Evolutionary conservation across 352 stramenopile genomes (phyloP).

Genomic region (Thalassiosira oceanica): DNA sequence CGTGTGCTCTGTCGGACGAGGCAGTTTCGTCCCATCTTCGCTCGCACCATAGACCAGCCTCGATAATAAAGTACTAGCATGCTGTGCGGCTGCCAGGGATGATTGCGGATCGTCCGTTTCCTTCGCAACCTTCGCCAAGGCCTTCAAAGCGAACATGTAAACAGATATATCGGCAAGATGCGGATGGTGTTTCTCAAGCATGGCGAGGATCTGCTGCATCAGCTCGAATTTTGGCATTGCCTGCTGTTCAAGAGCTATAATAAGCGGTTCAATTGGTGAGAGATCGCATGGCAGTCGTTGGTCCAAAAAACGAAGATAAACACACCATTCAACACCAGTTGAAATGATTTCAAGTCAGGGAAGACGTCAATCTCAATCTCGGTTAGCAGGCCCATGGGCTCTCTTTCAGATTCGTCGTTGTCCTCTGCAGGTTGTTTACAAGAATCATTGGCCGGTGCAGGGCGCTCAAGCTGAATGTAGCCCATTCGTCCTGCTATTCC

Average conservation of each 20-base stretch:
- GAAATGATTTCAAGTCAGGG: slow-evolving; percentile 39
- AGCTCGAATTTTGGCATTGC: too few relatives aligned
- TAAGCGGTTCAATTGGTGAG: too few relatives aligned
- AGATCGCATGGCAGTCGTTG: background rate
- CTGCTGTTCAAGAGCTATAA: too few relatives aligned
- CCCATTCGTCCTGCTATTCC: too few relatives aligned
- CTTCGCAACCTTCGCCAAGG: slow-evolving; percentile 32
- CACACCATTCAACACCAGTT: slow-evolving; percentile 34
- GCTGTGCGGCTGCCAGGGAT: slow-evolving; percentile 14
- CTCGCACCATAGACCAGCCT: slow-evolving; percentile 10
- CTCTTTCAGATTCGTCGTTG: slow-evolving; percentile 2
- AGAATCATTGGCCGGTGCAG: too few relatives aligned
- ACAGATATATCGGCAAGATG: slow-evolving; percentile 29
- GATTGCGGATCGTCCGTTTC: slow-evolving; percentile 6
- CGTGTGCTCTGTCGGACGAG: slow-evolving; percentile 28
- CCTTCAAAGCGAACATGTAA: slow-evolving; percentile 43
- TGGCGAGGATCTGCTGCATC: too few relatives aligned
- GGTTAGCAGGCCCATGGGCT: slow-evolving; percentile 3
- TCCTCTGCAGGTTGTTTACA: too few relatives aligned
- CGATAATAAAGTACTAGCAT: slow-evolving; percentile 19
- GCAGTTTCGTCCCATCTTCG: slow-evolving; percentile 19
- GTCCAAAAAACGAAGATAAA: too few relatives aligned
- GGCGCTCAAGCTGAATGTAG: too few relatives aligned
- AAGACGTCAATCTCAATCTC: slow-evolving; percentile 28
- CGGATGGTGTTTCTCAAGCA: slow-evolving; percentile 36